Percentiles rank a stretch among this genome's conserved stretches.
Conservation (phyloP, 805 yeast species). For the Priceomyces medius region DNA sequence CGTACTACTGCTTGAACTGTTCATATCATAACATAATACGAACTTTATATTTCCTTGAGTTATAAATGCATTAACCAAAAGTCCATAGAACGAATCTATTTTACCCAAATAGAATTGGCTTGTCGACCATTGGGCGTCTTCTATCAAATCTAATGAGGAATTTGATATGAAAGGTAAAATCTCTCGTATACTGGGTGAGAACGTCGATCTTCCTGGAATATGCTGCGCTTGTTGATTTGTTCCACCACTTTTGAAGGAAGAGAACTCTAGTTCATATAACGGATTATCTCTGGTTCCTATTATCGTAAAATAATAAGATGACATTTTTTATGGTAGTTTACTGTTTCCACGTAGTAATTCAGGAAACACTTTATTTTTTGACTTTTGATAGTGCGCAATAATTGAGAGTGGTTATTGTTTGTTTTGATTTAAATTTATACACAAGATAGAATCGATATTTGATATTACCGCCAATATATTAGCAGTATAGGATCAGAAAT, state of each 20-base stretch:
- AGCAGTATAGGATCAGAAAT: too few relatives aligned
- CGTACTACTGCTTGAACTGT: constrained; percentile 51
- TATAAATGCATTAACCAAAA: constrained; percentile 76
- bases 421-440: constrained; percentile 1
- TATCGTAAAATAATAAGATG: constrained; percentile 87
- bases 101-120: constrained; percentile 67
- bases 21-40: constrained; percentile 48
- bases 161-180: constrained; percentile 86
- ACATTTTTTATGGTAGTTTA: constrained; percentile 17
- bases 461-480: not conserved
- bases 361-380: not conserved
- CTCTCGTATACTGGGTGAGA: constrained; percentile 71
- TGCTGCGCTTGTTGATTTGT: constrained; percentile 8
- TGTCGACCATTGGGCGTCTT: constrained; percentile 81
- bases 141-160: constrained; percentile 86
- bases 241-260: constrained; percentile 51
- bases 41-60: constrained; percentile 88
- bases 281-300: constrained; percentile 87
- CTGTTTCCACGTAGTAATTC: not conserved
- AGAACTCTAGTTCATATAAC: constrained; percentile 82
- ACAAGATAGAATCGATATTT: not conserved
- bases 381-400: constrained; percentile 1
- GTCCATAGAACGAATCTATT: constrained; percentile 84
- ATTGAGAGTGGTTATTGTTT: constrained; percentile 2
- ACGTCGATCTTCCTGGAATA: constrained; percentile 54